Base-by-base conservation (phyloP, 2,329 filamentous ascomycete species). In the Pseudogymnoascus sp. region DNA sequence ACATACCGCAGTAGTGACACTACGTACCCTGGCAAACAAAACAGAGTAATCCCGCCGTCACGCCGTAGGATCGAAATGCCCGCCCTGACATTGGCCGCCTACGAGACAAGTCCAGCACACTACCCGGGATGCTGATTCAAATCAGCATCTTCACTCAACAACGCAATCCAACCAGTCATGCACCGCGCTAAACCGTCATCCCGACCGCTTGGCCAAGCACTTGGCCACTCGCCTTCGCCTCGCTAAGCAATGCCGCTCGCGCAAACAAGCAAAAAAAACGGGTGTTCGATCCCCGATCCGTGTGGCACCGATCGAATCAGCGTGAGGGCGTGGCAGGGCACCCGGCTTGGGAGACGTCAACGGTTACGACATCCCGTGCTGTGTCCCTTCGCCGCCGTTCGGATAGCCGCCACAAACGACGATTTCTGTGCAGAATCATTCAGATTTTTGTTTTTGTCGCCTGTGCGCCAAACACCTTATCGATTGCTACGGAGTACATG, bases 111-210 rank as follows among this genome's bases (percentile, higher is more conserved):
- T n/a, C n/a, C n/a, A 19, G 11, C 11, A 11, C 23, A 4, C 4
- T 26, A 23, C 40, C 15, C 15, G 21, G 42, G 42, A n/a, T 7
- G 21, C 19, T 21, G 38, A 42, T 42, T 42, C 38, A 42, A 9
- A 38, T 3, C 11, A 17, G 1, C 38, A 40, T 7, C 17, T 42
- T n/a, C 21, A 13, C 13, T 15, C 42, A 13, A 26, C 15, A n/a
- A 19, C 11, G 15, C 15, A n/a, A 19, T 7, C 29, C 50, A 56
- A 13, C 50, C 26, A 56, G 29, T 56, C 50, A 56, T 56, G 29
- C 26, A 56, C 50, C 26, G 50, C 50, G 50, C 50, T 56, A 56
- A 33, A 33, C 9, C 50, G 46, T 56, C 50, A 56, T 56, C 50
- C 50, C 50, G 29, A 56, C 29, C 29, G 10, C 17, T 10, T 56